Percentiles rank a stretch among this genome's conserved stretches.
Evolutionary conservation across 1,139 yeast species (phyloP).

Genomic region (Taphrina deformans): DNA sequence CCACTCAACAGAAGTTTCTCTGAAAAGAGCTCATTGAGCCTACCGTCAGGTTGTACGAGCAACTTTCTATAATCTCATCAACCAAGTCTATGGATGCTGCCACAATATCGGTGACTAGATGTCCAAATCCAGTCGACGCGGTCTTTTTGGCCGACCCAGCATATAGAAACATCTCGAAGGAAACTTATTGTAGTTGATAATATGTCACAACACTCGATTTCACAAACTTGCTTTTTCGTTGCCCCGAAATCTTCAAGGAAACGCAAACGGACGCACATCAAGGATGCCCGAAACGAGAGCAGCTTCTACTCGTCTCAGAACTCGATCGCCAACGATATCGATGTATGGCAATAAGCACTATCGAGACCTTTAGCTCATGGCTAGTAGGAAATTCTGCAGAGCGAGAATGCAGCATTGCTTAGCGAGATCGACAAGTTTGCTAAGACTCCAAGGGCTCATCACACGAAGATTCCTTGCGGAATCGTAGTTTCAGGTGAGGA

Average conservation of each 20-base stretch:
- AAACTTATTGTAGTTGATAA: too few species aligned
- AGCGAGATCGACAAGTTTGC: background rate
- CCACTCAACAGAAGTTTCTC: too few species aligned
- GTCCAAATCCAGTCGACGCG: too few species aligned
- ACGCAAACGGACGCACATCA: background rate
- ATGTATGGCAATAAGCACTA: too few species aligned
- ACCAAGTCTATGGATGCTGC: too few species aligned
- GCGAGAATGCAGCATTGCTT: slow-evolving; percentile 4
- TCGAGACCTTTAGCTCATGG: background rate
- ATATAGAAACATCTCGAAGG: background rate
- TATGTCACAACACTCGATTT: slow-evolving; percentile 14
- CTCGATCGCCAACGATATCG: background rate
- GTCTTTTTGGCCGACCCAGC: too few species aligned
- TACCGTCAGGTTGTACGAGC: too few species aligned
- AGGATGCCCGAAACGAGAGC: background rate
- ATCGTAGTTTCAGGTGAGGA: slow-evolving; percentile 4
- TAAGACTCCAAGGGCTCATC: background rate
- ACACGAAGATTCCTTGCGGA: background rate
- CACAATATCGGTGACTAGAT: too few species aligned
- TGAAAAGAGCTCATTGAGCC: too few species aligned
- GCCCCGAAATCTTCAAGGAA: slow-evolving; percentile 1
- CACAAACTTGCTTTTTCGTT: slow-evolving; percentile 14
- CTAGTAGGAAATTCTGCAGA: background rate
- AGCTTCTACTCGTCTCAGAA: background rate
- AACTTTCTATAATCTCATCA: too few species aligned